These are phyloP conservation scores for Tetracladium marchalianum DNA, from an alignment of 495 filamentous ascomycete species.

Conservation along the genomic window DNA sequence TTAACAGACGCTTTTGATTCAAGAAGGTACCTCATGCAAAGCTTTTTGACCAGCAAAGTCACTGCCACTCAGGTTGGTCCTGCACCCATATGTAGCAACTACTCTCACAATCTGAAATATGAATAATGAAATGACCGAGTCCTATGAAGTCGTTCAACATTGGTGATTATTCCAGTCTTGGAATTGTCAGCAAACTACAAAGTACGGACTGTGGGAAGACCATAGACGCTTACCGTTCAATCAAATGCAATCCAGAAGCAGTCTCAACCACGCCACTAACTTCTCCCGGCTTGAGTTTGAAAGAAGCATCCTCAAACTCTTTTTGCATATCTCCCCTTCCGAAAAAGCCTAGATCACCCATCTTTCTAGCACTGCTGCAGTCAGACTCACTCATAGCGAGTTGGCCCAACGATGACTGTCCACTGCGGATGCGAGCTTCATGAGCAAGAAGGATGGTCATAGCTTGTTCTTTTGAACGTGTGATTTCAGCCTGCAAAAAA, in stretches of 20 bases:
- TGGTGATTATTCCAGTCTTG: no score
- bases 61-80: no score
- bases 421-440: slow-evolving; percentile 61
- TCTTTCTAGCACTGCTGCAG: slow-evolving; percentile 89
- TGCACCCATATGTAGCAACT: no score
- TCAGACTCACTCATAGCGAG: slow-evolving; percentile 84
- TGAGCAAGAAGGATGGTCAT: slow-evolving; percentile 62
- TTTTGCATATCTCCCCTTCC: slow-evolving; percentile 94
- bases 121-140: not conserved
- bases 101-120: not conserved
- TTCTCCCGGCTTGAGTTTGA: slow-evolving; percentile 74
- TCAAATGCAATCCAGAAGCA: slow-evolving; percentile 90
- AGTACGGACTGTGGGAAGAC: not conserved
- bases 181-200: no score
- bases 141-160: no score
- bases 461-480: slow-evolving; percentile 78
- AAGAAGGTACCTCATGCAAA: no score
- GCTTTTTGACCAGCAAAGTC: no score
- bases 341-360: slow-evolving; percentile 92
- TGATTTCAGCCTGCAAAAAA: slow-evolving; percentile 55
- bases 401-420: slow-evolving; percentile 59
- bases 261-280: slow-evolving; percentile 82
- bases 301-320: slow-evolving; percentile 94
- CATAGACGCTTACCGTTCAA: slow-evolving; percentile 61
- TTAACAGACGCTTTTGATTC: no score